A percentile compares a stretch with the other conserved stretches of the same genome.
These are phyloP conservation scores for Oryza meridionalis DNA, from an alignment of 176 grass and related monocot species.

Conservation along the genomic window DNA sequence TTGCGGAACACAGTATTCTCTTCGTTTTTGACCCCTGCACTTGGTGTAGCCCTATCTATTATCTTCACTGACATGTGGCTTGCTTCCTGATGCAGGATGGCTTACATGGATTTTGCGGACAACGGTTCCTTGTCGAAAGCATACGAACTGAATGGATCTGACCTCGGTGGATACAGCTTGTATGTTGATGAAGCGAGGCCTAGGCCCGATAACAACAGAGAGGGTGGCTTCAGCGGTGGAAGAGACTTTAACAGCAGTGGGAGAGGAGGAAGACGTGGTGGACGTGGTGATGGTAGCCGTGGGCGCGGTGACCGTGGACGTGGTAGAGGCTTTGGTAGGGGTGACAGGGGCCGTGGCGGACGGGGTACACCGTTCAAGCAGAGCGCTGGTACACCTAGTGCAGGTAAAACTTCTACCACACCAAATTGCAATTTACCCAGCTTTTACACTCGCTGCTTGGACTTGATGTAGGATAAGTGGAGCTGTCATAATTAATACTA, in stretches of 20 bases:
- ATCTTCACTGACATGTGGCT: neutral
- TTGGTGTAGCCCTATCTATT: neutral
- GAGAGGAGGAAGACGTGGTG: neutral
- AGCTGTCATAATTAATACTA: neutral
- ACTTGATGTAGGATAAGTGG: neutral
- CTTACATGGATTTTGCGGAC: conserved; percentile 71
- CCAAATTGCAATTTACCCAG: neutral
- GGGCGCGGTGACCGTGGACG: conserved; percentile 3
- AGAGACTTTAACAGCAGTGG: conserved; percentile 20
- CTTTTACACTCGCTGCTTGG: neutral
- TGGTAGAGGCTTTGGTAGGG: conserved; percentile 38
- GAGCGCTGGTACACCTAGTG: conserved; percentile 49
- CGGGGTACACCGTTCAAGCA: conserved; percentile 39
- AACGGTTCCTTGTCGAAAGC: conserved; percentile 54
- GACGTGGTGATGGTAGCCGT: conserved; percentile 28
- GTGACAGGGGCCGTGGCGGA: conserved; percentile 49
- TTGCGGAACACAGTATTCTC: neutral
- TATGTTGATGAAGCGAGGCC: conserved; percentile 67
- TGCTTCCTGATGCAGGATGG: conserved; percentile 55
- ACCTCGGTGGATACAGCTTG: conserved; percentile 59
- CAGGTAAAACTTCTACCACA: conserved; percentile 38
- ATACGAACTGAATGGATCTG: conserved; percentile 54
- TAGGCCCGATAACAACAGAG: conserved; percentile 46
- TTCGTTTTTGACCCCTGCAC: neutral
- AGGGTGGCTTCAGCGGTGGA: conserved; percentile 37